Base-by-base conservation (phyloP, 208 protist species). In the Acanthamoeba polyphaga region DNA sequence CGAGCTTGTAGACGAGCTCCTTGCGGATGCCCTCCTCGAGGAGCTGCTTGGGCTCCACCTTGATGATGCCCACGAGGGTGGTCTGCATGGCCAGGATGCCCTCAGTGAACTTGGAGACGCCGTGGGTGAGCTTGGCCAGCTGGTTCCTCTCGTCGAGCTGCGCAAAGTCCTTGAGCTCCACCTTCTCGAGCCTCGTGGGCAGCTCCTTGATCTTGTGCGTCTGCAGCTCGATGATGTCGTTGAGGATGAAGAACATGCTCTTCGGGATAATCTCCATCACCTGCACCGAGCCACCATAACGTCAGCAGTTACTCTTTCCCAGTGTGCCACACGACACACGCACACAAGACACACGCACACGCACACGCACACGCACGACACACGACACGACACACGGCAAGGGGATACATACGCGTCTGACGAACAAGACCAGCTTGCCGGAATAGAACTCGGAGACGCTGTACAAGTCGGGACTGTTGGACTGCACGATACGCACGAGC, bases 81-180 rank as follows among this genome's bases (percentile, higher is more conserved):
- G 96, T 99, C 95, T 99, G 97, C 99, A 99, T 99, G 1, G 99
- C 99, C 7, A 99, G 96, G 55, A 99, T 99, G 49, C 99, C 99
- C 49, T 98, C 98, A 7, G 99, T 99, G 95, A 99, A 99, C 27
- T 98, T 97, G 4, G 98, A 99, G 27, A 99, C 93, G n/a, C 76
- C 64, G 29, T 99, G 98, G 32, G 99, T 99, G 46, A 97, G 96
- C 15, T 94, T 91, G 0, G 99, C 98, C 12, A 99, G 97, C 38
- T 96, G 94, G 87, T 98, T 98, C 24, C 99, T 97, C 49, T 97
- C 94, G 53, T 99, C 97, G 9, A 99, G 96, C 96, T 99, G 99
- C 80, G 98, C 99, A 95, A 97, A 98, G 32, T 98, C 95, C 43
- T 96, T 97, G 93, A 99, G 95, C 55, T 98, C 96, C 15, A 97